Conservation (phyloP, 2,329 filamentous ascomycete genomes). For the Cladosporium sp. region DNA sequence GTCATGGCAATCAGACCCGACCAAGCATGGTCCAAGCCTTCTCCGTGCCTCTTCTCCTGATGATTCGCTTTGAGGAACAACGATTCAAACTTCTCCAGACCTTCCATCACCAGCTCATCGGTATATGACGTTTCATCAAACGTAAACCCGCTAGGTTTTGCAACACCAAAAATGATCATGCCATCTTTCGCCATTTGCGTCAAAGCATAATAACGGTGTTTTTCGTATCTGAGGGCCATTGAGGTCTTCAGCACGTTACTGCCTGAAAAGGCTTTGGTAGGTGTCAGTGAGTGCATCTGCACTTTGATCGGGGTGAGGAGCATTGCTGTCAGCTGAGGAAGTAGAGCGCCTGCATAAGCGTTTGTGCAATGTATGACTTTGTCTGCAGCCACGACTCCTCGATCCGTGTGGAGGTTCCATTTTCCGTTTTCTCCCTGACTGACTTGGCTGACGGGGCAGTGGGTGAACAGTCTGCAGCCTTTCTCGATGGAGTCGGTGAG, state of each 20-base stretch:
- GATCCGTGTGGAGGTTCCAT: constrained; percentile 40
- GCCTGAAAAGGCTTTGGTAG: constrained; percentile 40
- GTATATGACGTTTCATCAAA: constrained; percentile 44
- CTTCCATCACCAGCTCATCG: constrained; percentile 42
- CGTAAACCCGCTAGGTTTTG: constrained; percentile 35
- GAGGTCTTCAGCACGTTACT: constrained; percentile 40
- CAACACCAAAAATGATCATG: constrained; percentile 46
- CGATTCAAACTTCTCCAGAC: constrained; percentile 38
- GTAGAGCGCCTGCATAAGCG: constrained; percentile 38
- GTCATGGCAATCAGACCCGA: constrained; percentile 52
- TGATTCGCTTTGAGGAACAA: constrained; percentile 37
- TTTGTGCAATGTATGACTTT: constrained; percentile 45
- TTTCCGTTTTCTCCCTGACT: constrained; percentile 3
- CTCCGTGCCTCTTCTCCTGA: constrained; percentile 36
- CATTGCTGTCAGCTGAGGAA: constrained; percentile 38
- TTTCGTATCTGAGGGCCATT: constrained; percentile 48
- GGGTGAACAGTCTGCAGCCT: constrained; percentile 46
- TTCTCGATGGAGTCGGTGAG: constrained; percentile 40
- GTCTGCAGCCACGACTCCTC: constrained; percentile 34
- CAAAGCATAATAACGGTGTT: constrained; percentile 52
- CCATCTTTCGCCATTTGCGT: constrained; percentile 48
- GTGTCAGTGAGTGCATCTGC: constrained; percentile 48
- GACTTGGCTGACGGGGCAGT: constrained; percentile 41
- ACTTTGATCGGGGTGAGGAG: constrained; percentile 47
- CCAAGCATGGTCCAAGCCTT: constrained; percentile 50